These are phyloP conservation scores for Sordariomycetes sp. DNA, from an alignment of 2,329 filamentous ascomycete genomes.

Conservation along the genomic window DNA sequence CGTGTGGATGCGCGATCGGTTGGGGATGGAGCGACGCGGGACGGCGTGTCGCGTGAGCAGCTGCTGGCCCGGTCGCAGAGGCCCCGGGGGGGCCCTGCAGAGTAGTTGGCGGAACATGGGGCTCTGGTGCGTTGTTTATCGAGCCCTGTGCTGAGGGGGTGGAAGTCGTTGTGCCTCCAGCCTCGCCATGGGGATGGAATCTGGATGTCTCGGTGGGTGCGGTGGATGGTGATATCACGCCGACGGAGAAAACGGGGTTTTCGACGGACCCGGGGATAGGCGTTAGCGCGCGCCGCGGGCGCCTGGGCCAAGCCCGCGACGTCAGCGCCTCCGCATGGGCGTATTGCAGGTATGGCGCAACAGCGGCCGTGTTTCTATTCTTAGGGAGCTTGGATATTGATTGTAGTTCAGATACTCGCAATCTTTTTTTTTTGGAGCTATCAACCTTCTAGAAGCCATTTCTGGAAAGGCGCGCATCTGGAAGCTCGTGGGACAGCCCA, in stretches of 20 bases:
- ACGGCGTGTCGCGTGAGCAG: background rate
- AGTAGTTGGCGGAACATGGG: background rate
- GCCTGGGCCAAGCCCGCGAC: background rate
- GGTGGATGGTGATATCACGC: background rate
- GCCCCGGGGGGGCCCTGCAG: background rate
- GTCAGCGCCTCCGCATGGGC: background rate
- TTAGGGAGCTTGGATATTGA: no score
- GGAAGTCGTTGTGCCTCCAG: background rate
- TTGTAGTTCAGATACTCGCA: background rate
- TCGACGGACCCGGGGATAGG: background rate
- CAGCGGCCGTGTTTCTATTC: background rate
- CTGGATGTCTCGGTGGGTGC: background rate
- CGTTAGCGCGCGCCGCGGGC: background rate
- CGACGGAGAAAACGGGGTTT: background rate
- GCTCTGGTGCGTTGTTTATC: background rate
- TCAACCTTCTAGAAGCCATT: background rate
- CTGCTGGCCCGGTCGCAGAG: background rate
- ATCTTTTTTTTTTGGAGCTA: background rate
- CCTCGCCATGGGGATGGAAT: background rate
- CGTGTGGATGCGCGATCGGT: conserved; percentile 12
- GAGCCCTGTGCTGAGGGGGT: background rate
- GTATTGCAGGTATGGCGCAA: background rate
- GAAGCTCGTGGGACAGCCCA: no score
- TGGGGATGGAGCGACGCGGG: background rate
- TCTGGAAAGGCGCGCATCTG: no score